Evolutionary conservation across 208 protist species (phyloP).

Genomic region (Wallacemonas sp.): DNA sequence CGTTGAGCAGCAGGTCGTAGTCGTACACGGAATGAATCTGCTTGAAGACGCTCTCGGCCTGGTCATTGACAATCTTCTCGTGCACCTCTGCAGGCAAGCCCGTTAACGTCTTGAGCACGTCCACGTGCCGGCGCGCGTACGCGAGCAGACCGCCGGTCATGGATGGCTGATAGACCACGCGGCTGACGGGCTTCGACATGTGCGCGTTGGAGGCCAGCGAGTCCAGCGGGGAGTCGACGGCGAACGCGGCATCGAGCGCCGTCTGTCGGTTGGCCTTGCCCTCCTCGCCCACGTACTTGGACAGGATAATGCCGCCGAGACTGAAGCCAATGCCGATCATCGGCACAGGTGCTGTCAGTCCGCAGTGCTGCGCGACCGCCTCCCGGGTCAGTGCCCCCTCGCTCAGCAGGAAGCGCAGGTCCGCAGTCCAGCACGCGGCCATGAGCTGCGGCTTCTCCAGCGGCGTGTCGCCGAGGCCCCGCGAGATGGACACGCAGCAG

Average conservation of each 20-base stretch:
- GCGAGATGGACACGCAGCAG: constrained; percentile 70
- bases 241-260: constrained; percentile 44
- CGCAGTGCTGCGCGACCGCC: constrained; percentile 34
- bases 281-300: constrained; percentile 67
- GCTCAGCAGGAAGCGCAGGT: constrained; percentile 45
- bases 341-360: constrained; percentile 18
- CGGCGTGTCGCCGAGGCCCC: constrained; percentile 73
- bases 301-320: constrained; percentile 69
- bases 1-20: constrained; percentile 62
- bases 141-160: constrained; percentile 46
- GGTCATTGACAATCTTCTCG: constrained; percentile 25
- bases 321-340: constrained; percentile 70
- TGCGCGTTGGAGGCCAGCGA: constrained; percentile 35
- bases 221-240: constrained; percentile 66
- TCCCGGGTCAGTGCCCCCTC: constrained; percentile 27
- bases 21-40: constrained; percentile 48
- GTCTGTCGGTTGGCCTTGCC: constrained; percentile 18
- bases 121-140: constrained; percentile 50
- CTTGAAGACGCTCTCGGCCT: constrained; percentile 31
- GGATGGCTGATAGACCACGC: constrained; percentile 54
- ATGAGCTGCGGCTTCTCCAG: constrained; percentile 65
- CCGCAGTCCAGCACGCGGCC: constrained; percentile 66
- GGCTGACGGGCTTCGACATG: constrained; percentile 26
- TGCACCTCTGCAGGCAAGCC: constrained; percentile 35
- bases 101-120: constrained; percentile 44